A percentile compares a stretch with the other conserved stretches of the same genome.
Evolutionary conservation across 2,329 filamentous ascomycete species (phyloP).

Genomic region (Fusarium vanettenii): DNA sequence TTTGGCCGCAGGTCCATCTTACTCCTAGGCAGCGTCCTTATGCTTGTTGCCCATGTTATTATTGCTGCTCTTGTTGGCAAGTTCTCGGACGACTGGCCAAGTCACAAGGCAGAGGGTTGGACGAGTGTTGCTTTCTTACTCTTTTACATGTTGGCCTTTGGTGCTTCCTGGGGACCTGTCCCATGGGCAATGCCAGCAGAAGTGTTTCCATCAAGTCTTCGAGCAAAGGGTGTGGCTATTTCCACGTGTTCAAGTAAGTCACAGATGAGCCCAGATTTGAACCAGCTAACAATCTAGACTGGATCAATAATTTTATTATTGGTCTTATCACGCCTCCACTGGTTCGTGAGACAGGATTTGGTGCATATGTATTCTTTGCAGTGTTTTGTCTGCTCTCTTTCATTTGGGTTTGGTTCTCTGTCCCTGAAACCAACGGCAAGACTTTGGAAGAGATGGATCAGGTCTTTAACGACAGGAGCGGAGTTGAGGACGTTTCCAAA

Average conservation of each 20-base stretch:
- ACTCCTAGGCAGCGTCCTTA: not conserved
- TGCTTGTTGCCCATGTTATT: conserved; percentile 3
- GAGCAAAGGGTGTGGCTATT: conserved; percentile 6
- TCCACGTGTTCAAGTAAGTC: not conserved
- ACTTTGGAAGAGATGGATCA: conserved; percentile 60
- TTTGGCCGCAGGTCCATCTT: conserved; percentile 1
- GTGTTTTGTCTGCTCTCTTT: conserved; percentile 67
- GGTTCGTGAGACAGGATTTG: conserved; percentile 60
- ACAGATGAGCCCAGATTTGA: no score
- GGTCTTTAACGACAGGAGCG: conserved; percentile 11
- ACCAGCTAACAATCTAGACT: not conserved
- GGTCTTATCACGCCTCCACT: conserved; percentile 44
- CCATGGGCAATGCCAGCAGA: conserved; percentile 12
- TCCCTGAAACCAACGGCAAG: conserved; percentile 67
- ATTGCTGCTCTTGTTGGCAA: conserved; percentile 2
- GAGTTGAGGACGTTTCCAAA: not conserved
- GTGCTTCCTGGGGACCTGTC: conserved; percentile 4
- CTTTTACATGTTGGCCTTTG: not conserved
- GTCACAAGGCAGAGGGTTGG: not conserved
- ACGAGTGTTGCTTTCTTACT: not conserved
- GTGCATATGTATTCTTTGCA: conserved; percentile 70
- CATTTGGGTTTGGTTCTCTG: conserved; percentile 62
- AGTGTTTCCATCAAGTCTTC: not conserved
- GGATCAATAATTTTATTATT: conserved; percentile 14
- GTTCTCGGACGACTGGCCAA: not conserved